Base-by-base conservation (phyloP, 106 monocot genomes). In the Amphibolis antarctica region DNA sequence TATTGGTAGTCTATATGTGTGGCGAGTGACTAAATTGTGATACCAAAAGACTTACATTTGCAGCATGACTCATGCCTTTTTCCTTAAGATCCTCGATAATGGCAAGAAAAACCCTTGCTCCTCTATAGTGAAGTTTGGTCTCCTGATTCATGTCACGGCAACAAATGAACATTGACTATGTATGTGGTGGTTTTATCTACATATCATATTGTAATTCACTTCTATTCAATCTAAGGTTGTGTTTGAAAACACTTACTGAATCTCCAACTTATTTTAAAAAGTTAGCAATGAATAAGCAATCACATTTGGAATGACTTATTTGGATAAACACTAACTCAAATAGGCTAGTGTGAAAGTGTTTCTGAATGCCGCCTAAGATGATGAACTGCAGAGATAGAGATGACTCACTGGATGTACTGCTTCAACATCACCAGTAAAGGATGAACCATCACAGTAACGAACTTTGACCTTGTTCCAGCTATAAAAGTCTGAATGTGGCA, bases 371-470 rank as follows among this genome's bases (percentile, higher is more conserved):
- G n/a, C n/a, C n/a, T n/a, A n/a, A 36, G n/a, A 63, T 20, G 26
- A 23, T 26, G 43, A 28, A 44, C 46, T 36, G 15, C 27, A 43
- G 60, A 7, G 21, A 44, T 27, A 71, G n/a, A 19, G 12, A 49
- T 49, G 27, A 68, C 80, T 81, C 69, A 93, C 93, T 54, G 88
- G 80, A 67, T 88, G 72, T 46, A 93, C 88, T 69, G 44, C 66
- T 24, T 82, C 86, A n/a, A 96, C 75, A 63, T 96, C 89, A 36
- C 94, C 94, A 10, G 94, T 86, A 74, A 89, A 96, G 50, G 94
- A 96, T 44, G 94, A 78, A 53, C 94, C 94, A 60, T 89, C 94
- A 70, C 89, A 89, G 68, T 96, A 96, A 27, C 94, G 81, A 49
- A 96, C 68, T 67, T 82, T 80, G 68, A 86, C 76, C 74, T 71